Base-by-base conservation (phyloP, 345 rosid genomes). In the Noccaea bulbosa region DNA sequence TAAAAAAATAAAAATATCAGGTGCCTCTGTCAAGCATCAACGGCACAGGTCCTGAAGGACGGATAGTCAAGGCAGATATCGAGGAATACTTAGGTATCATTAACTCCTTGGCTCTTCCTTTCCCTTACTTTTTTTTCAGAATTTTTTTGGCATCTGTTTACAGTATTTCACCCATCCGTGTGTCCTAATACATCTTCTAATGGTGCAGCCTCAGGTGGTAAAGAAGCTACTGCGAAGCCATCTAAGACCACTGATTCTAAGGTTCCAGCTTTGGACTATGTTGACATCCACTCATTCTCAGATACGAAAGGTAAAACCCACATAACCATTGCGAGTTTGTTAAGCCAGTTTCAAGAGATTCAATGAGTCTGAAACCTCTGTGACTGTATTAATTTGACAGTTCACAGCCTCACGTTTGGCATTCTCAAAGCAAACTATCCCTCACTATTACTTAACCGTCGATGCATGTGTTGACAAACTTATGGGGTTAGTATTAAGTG, bases 31-130 rank as follows among this genome's bases (percentile, higher is more conserved):
- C 97, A 62, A 88, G 84, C 78, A 87, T 94, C 78, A 85, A 85
- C 73, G 99, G 99, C 72, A 89, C 99, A 7, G 99, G 98, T 79
- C 89, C 91, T 68, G 96, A 89, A 70, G 98, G 96, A 72, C 81
- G 62, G 65, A 88, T 94, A 61, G 86, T 91, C 70, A 94, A 91
- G 82, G 96, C 95, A 55, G 99, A 94, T 82, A 74, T 94, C 52
- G 99, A 94, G 63, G 99, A 91, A 51, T 91, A 85, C 81, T 80
- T 94, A 78, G 95, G 99, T 91, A 85, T 57, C 41, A 20, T 37
- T 8, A 32, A 60, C 62, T 65, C 67, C 17, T 46, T 5, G 14
- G n/a, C 59, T 44, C 61, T 35, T 65, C 68, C 24, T 43, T 44
- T 60, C 51, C 17, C 14, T 70, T 30, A 1, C 20, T 49, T 50